Conservation (phyloP, 495 filamentous ascomycete species). For the Aspergillus asperescens region DNA sequence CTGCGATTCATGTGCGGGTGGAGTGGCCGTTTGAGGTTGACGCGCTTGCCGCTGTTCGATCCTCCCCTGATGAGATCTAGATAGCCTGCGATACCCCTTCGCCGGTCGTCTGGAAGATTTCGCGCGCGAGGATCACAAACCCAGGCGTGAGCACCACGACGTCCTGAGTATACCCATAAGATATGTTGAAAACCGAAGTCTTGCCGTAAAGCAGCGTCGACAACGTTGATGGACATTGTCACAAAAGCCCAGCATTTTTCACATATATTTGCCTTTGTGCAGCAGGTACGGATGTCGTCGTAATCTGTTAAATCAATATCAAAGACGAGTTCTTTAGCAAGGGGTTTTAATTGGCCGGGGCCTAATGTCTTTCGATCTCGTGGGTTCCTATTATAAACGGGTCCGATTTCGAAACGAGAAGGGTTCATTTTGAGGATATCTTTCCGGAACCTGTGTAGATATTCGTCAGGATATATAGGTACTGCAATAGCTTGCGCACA, state of each 20-base stretch:
- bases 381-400: constrained; percentile 88
- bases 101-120: constrained; percentile 72
- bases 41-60: constrained; percentile 77
- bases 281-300: constrained; percentile 93
- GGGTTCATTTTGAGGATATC: constrained; percentile 82
- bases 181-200: constrained; percentile 97
- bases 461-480: constrained; percentile 9
- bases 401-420: constrained; percentile 94
- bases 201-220: constrained; percentile 78
- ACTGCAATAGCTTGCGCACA: neutral
- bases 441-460: constrained; percentile 65
- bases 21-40: constrained; percentile 77
- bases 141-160: constrained; percentile 96
- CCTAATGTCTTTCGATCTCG: constrained; percentile 84
- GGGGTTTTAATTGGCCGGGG: constrained; percentile 58
- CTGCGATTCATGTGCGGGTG: constrained; percentile 88
- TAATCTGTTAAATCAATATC: constrained; percentile 99
- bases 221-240: constrained; percentile 92
- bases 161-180: constrained; percentile 96
- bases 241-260: constrained; percentile 93
- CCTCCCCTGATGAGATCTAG: constrained; percentile 82
- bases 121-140: constrained; percentile 90
- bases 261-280: constrained; percentile 88
- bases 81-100: constrained; percentile 79
- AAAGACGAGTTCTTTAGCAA: constrained; percentile 91